Conservation (phyloP, 768 basidiomycete species). For the Lentinula sp. region DNA sequence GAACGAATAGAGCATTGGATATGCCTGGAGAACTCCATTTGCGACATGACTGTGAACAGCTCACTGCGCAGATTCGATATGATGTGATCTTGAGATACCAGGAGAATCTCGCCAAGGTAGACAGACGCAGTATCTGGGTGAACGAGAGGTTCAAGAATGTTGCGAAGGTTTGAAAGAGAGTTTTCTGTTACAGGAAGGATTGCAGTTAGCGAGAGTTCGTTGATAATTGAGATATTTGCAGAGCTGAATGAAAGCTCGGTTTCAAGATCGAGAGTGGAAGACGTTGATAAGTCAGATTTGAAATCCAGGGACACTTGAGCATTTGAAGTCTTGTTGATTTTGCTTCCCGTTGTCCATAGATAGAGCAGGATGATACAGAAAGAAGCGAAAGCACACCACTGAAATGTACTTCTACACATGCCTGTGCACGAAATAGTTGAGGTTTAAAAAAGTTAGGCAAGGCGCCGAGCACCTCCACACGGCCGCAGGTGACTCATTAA, state of each 20-base stretch:
- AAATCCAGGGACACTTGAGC: not conserved
- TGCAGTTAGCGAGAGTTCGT: constrained; percentile 1
- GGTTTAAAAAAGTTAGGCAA: not conserved
- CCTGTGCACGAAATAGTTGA: not conserved
- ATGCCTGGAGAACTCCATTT: not conserved
- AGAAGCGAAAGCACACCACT: not conserved
- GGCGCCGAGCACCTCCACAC: not conserved
- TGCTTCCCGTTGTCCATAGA: not conserved
- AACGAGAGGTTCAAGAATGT: not conserved
- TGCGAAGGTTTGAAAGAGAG: not conserved
- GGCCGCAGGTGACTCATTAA: not conserved
- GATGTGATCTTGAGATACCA: not conserved
- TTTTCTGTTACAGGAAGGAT: not conserved
- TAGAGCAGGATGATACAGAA: not conserved
- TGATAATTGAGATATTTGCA: not conserved
- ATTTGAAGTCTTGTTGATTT: not conserved
- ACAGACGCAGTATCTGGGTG: not conserved
- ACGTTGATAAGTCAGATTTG: not conserved
- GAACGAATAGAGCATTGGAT: not conserved
- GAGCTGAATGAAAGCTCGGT: not conserved
- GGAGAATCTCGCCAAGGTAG: constrained; percentile 1
- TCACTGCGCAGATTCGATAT: not conserved
- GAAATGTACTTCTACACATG: not conserved
- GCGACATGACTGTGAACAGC: not conserved
- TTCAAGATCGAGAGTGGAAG: not conserved